Evolutionary conservation across 768 basidiomycete species (phyloP), one percentile per base, ranked within the genome.

Genomic region (Xerocomellus chrysenteron): DNA sequence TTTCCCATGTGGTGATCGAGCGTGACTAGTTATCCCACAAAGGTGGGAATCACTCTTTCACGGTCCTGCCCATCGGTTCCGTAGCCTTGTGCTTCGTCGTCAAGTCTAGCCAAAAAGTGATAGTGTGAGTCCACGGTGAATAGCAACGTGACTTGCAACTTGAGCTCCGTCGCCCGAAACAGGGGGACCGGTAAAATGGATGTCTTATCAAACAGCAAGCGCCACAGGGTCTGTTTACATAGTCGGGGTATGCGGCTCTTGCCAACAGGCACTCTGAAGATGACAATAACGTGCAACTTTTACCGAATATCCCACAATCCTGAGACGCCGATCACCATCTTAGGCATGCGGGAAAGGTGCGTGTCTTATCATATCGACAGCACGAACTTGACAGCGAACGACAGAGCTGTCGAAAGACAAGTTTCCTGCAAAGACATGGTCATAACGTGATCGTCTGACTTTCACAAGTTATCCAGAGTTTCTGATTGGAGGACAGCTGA

Each of bases 161-260:
- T n/a, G 37, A 55, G 45, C 44, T 24, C 21, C 17, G 24, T 40
- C 11, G 26, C 2, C 51, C 54, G 39, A 61, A 60, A 67, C 59
- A 54, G 62, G 54, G 26, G 54, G 47, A 24, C 44, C 19, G 26
- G 32, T 5, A 49, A 26, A 14, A 50, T 37, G 49, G 19, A 33
- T 37, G 58, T 47, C 36, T 19, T 26, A 41, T 36, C 16, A 40
- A 19, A 9, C 2, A 28, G 2, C 24, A n/a, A 24, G 19, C 49
- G 57, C 64, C 65, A 67, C 66, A 68, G 65, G 67, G 64, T 55
- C 26, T 13, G 24, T 53, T 54, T 39, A 40, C 57, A 55, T 37
- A 52, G 37, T 54, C 30, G 10, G 14, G 9, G 17, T 55, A 55
- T 21, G 21, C 21, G 52, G 66, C 62, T 53, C 50, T 48, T 28